Percentiles rank a stretch among this genome's conserved stretches.
phyloP scores from a whole-genome alignment of 2,329 filamentous ascomycete genomes.

The Fusarium chlamydosporum region DNA sequence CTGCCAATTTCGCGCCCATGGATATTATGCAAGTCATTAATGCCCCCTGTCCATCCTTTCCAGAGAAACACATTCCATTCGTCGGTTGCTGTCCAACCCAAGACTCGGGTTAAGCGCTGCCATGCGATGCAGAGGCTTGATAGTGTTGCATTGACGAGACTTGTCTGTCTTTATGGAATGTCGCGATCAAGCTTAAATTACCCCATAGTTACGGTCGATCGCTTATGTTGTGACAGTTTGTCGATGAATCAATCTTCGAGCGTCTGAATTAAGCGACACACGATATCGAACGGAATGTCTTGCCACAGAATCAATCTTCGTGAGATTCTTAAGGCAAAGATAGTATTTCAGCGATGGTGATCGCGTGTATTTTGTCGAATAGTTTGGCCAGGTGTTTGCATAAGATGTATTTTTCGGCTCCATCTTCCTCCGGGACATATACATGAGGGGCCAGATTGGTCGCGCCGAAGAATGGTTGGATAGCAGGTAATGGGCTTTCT shows the following conservation, averaged over 20 bases:
- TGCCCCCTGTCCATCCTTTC: background rate
- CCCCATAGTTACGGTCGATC: background rate
- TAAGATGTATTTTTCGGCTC: background rate
- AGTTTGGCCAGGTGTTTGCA: background rate
- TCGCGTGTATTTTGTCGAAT: background rate
- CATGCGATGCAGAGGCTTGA: background rate
- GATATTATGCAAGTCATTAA: conserved; percentile 13
- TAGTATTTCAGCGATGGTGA: background rate
- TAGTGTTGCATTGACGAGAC: background rate
- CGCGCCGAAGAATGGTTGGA: background rate
- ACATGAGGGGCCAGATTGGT: background rate
- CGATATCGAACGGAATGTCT: background rate
- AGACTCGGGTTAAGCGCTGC: conserved; percentile 4
- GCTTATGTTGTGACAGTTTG: background rate
- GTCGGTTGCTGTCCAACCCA: conserved; percentile 2
- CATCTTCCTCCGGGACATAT: background rate
- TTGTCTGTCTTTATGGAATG: background rate
- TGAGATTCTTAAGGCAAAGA: background rate
- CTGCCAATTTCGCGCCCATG: conserved; percentile 8
- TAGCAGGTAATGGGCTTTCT: background rate
- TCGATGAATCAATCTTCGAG: no score
- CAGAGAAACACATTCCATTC: conserved; percentile 5
- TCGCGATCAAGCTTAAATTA: background rate
- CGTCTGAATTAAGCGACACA: no score
- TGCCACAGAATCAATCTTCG: background rate